Evolutionary conservation across 2,329 filamentous ascomycete species (phyloP), one percentile per base, ranked within the genome.

Genomic region (Boeremia lycopersici): DNA sequence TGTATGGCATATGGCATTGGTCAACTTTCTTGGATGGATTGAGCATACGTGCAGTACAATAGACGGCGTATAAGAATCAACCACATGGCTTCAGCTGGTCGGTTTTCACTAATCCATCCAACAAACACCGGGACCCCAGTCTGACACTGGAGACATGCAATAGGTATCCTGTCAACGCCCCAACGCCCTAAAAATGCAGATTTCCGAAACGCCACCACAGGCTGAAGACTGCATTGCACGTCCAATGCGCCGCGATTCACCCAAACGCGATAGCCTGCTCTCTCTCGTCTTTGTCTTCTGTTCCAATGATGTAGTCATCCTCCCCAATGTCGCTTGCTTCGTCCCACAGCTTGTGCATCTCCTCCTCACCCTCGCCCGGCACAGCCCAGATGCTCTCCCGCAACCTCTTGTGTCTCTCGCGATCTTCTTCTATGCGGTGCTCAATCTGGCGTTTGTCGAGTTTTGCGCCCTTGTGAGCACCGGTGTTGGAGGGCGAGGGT

Each of bases 371-470:
- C 29, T 85, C 83, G 8, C 84, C 82, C 28, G 85, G 85, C 2
- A 96, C 87, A 0, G 92, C 91, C 95, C 96, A 99, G 59, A 96
- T 96, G 66, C 88, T 92, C 77, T 99, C 95, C 19, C 95, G 81
- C 68, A 93, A 80, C 38, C 93, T 81, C 81, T 99, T 99, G 75
- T 99, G 96, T 38, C 95, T 82, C 75, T 99, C 95, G 3, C 95
- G 82, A 75, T 99, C 95, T 76, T 99, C 96, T 67, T 99, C 96
- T 60, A 99, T 96, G 35, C 95, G 83, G 78, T 98, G 93, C 77
- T 98, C 93, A 48, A 97, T 90, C 77, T 96, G 90, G 51, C 89
- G 84, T 76, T 93, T 95, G 69, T 97, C 91, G 46, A 95, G 74
- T 50, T 49, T 49, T 52, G 61, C 56, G 9, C 50, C 35, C 60